phyloP scores from a whole-genome alignment of 179 eudicot genomes.

The Spinacia oleracea region DNA sequence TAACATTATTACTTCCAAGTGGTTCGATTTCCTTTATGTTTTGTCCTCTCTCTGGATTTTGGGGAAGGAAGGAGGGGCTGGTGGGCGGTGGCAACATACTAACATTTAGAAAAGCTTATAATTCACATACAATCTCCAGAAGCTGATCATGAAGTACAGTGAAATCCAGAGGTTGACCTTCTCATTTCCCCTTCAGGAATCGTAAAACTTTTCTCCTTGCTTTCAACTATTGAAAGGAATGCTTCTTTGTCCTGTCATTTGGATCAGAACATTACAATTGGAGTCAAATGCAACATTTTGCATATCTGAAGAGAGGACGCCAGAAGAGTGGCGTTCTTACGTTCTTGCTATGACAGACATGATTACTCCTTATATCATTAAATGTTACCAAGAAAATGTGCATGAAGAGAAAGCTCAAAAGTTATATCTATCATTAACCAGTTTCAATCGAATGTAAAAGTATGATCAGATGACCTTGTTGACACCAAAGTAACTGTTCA shows the following conservation, averaged over 20 bases:
- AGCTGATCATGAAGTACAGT: neutral
- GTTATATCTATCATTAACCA: neutral
- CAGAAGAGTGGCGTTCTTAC: neutral
- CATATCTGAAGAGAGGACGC: neutral
- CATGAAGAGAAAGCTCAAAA: neutral
- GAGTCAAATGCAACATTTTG: slow-evolving; percentile 11
- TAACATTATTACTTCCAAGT: neutral
- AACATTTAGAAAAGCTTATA: neutral
- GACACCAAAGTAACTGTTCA: neutral
- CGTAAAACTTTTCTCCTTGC: slow-evolving; percentile 25
- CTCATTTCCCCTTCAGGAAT: slow-evolving; percentile 30
- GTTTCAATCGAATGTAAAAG: neutral
- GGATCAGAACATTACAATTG: slow-evolving; percentile 8
- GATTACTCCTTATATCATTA: slow-evolving; percentile 6
- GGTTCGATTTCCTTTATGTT: neutral
- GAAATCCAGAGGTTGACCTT: slow-evolving; percentile 28
- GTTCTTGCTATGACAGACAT: slow-evolving; percentile 1
- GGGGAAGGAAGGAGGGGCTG: neutral
- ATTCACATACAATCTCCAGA: neutral
- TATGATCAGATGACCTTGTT: neutral
- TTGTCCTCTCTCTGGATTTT: neutral
- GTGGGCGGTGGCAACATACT: neutral
- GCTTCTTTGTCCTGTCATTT: slow-evolving; percentile 44
- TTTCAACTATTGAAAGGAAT: slow-evolving; percentile 36
- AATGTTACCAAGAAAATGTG: neutral